Percentiles rank a stretch among this genome's conserved stretches.
phyloP scores from a whole-genome alignment of 1,284 basidiomycete genomes.

The Peniophora sp. region DNA sequence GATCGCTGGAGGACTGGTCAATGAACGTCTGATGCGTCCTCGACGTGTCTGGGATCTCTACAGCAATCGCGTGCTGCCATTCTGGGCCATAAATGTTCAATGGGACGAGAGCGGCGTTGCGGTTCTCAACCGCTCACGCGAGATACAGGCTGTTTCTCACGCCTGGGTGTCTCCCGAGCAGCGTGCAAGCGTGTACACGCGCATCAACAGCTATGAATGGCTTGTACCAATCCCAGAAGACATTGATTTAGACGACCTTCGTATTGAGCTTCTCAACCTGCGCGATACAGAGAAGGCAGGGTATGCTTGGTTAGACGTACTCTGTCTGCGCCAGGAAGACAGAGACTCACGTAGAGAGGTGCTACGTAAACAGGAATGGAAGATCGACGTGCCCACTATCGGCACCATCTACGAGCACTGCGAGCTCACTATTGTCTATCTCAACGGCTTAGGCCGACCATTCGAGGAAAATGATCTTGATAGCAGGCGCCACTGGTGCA shows the following conservation, averaged over 20 bases:
- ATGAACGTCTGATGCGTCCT: too few relatives aligned
- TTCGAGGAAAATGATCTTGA: neutral
- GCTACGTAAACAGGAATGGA: neutral
- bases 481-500: neutral
- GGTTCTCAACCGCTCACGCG: too few relatives aligned
- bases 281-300: too few relatives aligned
- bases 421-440: neutral
- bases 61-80: too few relatives aligned
- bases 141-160: too few relatives aligned
- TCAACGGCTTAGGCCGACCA: neutral
- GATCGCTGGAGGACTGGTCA: too few relatives aligned
- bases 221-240: slow-evolving; percentile 3
- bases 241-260: slow-evolving; percentile 4
- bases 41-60: too few relatives aligned
- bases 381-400: neutral
- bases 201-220: slow-evolving; percentile 4
- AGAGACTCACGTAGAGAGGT: neutral
- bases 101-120: too few relatives aligned
- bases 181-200: neutral
- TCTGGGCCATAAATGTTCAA: too few relatives aligned
- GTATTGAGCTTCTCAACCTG: slow-evolving; percentile 7
- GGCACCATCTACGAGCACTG: neutral
- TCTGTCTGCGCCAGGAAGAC: neutral
- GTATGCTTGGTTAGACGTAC: slow-evolving; percentile 1
- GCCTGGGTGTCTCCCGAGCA: neutral